Evolutionary conservation across 129 eudicot genomes (phyloP), one percentile per base, ranked within the genome.

Genomic region (Saposhnikovia divaricata): DNA sequence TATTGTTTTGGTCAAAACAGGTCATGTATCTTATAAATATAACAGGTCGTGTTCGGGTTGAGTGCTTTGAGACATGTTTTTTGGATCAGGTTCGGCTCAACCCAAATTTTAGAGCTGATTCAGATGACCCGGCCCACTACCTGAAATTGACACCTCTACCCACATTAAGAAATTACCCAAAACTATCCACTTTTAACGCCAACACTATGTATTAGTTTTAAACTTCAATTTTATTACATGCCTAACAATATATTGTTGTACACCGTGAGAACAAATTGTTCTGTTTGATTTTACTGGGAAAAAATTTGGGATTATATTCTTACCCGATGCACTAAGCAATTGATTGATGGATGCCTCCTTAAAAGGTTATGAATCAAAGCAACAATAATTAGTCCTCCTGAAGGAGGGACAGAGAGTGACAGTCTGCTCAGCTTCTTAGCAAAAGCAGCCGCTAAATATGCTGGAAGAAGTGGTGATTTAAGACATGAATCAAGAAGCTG

Each of bases 401-500:
- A 95, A 43, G 98, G 96, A 72, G 98, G 98, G 74, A 78, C 88
- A 27, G 72, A 81, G 80, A 95, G 91, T 21, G 94, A 83, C 76
- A 95, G 91, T 83, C 98, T 89, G 76, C 98, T 94, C 89, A 95
- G 83, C 80, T 88, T 95, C 89, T 95, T 95, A 72, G 93, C 89
- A 84, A 90, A 95, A 48, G 96, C 89, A 80, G 97, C 96, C 38
- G 97, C 97, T 84, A 92, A 77, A 82, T 95, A 92, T 68, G 97
- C 98, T 4, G 98, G 94, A 85, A 95, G 92, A 79, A 92, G 97
- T 50, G 98, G 90, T 80, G 98, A 95, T 80, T 95, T 95, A 75
- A 95, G 84, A 88, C 97, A 92, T 40, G 94, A 89, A 88, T 92
- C 98, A 81, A 95, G 91, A 78, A 95, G 93, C 97, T 95, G 89